Evolutionary conservation across 2,329 filamentous ascomycete species (phyloP), one percentile per base, ranked within the genome.

Genomic region (Pseudogymnoascus sp.): DNA sequence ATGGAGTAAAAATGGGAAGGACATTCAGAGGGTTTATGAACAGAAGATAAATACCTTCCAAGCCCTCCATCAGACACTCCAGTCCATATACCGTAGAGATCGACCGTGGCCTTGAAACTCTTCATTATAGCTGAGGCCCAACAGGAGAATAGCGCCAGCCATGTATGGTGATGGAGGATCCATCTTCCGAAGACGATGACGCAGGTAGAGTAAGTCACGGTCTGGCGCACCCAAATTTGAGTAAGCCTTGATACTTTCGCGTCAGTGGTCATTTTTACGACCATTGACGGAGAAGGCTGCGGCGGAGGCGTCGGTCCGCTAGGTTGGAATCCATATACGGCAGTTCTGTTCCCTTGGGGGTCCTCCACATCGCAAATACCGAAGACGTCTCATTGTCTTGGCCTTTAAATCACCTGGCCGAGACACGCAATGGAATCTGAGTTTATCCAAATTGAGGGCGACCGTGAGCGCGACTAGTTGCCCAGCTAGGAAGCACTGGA

Each of bases 1-100:
- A n/a, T 28, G 2, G 41, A 28, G 43, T 11, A 30, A 32, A 54
- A 18, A 12, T 9, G 43, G 32, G n/a, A 12, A n/a, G 43, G 25
- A 54, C 32, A 54, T 7, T 54, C 43, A 54, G 25, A 12, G 2
- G 43, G n/a, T 54, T 54, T 54, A 54, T 18, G 43, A 32, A 54
- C 25, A 54, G 43, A 32, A 54, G 43, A 54, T 6, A 54, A 18
- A 54, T 18, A 32, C 4, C 9, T 12, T 32, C 43, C 28, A 18
- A 54, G 28, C 25, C 28, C 25, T 54, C 28, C 32, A 54, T 32
- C 25, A 54, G 8, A 32, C 32, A 54, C 28, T 54, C 43, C 43
- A 54, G 5, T 54, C 43, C 43, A 54, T 32, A 30, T 32, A 54
- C n/a, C 43, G 43, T 54, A 54, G 43, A 54, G 43, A 54, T 54